Percentiles rank a stretch among this genome's conserved stretches.
phyloP scores from a whole-genome alignment of 805 yeast genomes.

The Ogataea degrootiae region DNA sequence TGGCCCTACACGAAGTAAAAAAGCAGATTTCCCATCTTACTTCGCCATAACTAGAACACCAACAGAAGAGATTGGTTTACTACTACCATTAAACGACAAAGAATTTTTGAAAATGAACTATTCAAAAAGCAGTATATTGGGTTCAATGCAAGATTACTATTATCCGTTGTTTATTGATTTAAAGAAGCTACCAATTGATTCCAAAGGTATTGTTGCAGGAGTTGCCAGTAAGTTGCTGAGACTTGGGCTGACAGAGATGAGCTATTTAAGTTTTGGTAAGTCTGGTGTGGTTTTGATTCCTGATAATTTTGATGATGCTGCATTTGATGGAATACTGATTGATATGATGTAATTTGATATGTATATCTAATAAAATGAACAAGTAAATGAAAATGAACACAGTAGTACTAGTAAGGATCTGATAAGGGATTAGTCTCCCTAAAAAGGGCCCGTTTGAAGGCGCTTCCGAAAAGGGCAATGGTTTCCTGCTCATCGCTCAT shows the following conservation, averaged over 20 bases:
- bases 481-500: neutral
- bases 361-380: too few relatives aligned
- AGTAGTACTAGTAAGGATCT: too few relatives aligned
- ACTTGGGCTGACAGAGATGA: slow-evolving; percentile 40
- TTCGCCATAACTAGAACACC: slow-evolving; percentile 53
- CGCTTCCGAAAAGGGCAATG: neutral
- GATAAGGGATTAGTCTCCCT: too few relatives aligned
- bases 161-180: slow-evolving; percentile 56
- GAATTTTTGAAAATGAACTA: slow-evolving; percentile 36
- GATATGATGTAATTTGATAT: neutral
- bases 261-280: slow-evolving; percentile 55
- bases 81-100: slow-evolving; percentile 39
- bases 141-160: slow-evolving; percentile 52
- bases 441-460: neutral
- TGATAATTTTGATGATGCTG: slow-evolving; percentile 31
- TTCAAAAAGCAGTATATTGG: slow-evolving; percentile 39
- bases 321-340: slow-evolving; percentile 11
- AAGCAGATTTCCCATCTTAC: slow-evolving; percentile 33
- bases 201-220: slow-evolving; percentile 65
- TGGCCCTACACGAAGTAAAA: neutral
- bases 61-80: slow-evolving; percentile 43
- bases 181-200: slow-evolving; percentile 48
- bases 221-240: slow-evolving; percentile 45
- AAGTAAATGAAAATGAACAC: too few relatives aligned
- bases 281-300: slow-evolving; percentile 59